Evolutionary conservation across 768 basidiomycete species (phyloP), one percentile per base, ranked within the genome.

Genomic region (Coprinellus micaceus): DNA sequence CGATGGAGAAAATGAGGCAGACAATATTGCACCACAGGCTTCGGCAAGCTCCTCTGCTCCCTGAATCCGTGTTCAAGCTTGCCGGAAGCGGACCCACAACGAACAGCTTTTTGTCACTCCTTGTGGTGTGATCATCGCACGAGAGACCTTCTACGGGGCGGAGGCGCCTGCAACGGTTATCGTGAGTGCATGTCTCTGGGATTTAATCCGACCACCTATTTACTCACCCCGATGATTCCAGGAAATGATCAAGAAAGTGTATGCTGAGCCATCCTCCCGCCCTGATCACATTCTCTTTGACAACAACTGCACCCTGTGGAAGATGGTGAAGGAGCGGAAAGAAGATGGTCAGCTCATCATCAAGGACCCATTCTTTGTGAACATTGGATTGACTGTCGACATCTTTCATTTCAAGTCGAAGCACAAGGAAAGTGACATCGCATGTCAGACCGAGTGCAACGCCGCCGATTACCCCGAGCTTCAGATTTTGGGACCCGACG

Each of bases 271-370:
- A 17, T 58, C 57, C 24, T 43, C 12, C 2, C 54, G 60, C 37
- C 71, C 69, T 2, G 50, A 65, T 11, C 57, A 62, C 39, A 61
- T 72, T 17, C 64, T 69, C 47, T 71, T 61, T 52, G 70, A 73
- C 63, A 71, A 66, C 54, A 69, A 70, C 47, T 72, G 68, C 56
- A 28, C 52, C 0, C 44, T 58, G 22, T 30, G 52, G 12, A 54
- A 54, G 53, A 15, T 21, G 15, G 30, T 52, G n/a, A n/a, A n/a
- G n/a, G n/a, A n/a, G n/a, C n/a, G n/a, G n/a, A n/a, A n/a, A n/a
- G n/a, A n/a, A n/a, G n/a, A n/a, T n/a, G n/a, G n/a, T n/a, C n/a
- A 33, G 13, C 33, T 33, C 7, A 6, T 33, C 33, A 33, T 21
- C 17, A 53, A 53, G 13, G 28, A 25, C 26, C n/a, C 19, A 19